These are phyloP conservation scores for Yamadazyma buinensis DNA, from an alignment of 1,139 yeast genomes.

Conservation along the genomic window DNA sequence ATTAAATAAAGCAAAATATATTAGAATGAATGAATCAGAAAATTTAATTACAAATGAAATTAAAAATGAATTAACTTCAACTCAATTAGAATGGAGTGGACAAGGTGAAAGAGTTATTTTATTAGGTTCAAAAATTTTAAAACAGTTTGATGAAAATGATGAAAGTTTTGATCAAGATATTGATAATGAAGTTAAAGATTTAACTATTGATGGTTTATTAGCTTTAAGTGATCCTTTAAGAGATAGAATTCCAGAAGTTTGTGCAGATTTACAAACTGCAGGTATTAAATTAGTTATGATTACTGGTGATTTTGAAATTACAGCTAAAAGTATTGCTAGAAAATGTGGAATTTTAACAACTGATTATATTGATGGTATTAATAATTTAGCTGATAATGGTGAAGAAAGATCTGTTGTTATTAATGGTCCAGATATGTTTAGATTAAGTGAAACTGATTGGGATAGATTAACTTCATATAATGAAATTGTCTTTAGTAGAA, in stretches of 20 bases:
- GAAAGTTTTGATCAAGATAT: conserved; percentile 8
- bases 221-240: conserved; percentile 54
- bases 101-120: conserved; percentile 46
- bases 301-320: conserved; percentile 52
- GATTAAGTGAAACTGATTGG: conserved; percentile 42
- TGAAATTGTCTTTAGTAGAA: conserved; percentile 49
- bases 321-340: conserved; percentile 51
- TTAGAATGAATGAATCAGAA: neutral
- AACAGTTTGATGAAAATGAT: conserved; percentile 8
- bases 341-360: conserved; percentile 22
- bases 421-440: conserved; percentile 36
- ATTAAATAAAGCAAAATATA: conserved; percentile 26
- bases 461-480: conserved; percentile 29
- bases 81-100: conserved; percentile 37
- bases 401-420: conserved; percentile 25
- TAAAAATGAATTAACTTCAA: conserved; percentile 16
- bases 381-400: conserved; percentile 12
- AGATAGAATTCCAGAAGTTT: conserved; percentile 37
- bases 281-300: conserved; percentile 51
- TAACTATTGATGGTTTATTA: conserved; percentile 39
- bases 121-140: conserved; percentile 26
- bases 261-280: conserved; percentile 37
- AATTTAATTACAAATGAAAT: conserved; percentile 9
- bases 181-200: conserved; percentile 10
- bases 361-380: conserved; percentile 19